Percentiles rank a stretch among this genome's conserved stretches.
phyloP scores from a whole-genome alignment of 306 rosid species.

The Oxytropis ochrocephala region DNA sequence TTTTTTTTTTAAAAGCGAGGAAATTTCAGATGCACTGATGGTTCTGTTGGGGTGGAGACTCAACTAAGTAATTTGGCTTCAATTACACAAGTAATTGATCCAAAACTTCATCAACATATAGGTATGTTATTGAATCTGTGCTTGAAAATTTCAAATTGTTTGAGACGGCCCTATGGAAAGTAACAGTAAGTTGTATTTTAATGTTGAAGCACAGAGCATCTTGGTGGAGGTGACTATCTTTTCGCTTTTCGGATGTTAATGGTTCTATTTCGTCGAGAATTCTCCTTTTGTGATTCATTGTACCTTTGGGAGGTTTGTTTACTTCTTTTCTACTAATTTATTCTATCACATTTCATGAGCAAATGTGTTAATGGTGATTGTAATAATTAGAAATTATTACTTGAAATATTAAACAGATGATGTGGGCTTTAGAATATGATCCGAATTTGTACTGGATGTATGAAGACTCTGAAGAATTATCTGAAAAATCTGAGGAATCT shows the following conservation, averaged over 20 bases:
- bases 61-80: constrained; percentile 75
- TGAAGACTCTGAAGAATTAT: constrained; percentile 48
- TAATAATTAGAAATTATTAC: background rate
- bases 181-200: constrained; percentile 17
- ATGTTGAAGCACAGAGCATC: constrained; percentile 53
- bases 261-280: constrained; percentile 96
- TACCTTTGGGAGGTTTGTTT: constrained; percentile 95
- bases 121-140: constrained; percentile 39
- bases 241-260: constrained; percentile 98
- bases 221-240: constrained; percentile 95
- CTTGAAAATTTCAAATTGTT: background rate
- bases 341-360: background rate
- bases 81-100: constrained; percentile 89
- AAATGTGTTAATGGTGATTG: background rate
- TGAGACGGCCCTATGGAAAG: constrained; percentile 3
- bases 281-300: constrained; percentile 92
- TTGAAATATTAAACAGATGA: constrained; percentile 59
- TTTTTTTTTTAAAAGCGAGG: constrained; percentile 62
- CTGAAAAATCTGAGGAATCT: constrained; percentile 51
- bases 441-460: constrained; percentile 60
- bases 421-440: constrained; percentile 98
- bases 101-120: constrained; percentile 92
- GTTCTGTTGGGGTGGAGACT: constrained; percentile 80
- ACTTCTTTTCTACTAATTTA: background rate
- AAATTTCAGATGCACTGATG: constrained; percentile 87